These are phyloP conservation scores for Eucalyptus microcorys DNA, from an alignment of 345 rosid genomes.

Conservation along the genomic window DNA sequence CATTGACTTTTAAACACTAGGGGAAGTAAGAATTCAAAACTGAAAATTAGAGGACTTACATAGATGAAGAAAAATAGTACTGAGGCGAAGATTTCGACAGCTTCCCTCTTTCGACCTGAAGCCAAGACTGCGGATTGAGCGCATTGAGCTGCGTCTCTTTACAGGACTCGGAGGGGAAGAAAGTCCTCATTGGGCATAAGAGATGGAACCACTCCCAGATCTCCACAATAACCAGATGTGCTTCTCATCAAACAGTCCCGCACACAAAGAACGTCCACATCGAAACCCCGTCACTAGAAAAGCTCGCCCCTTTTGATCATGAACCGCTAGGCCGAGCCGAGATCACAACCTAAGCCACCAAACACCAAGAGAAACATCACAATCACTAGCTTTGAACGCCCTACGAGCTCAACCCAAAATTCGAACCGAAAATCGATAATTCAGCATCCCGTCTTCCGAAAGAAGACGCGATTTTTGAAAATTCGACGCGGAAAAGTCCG, in stretches of 20 bases:
- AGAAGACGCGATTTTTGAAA: neutral
- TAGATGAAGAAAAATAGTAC: constrained; percentile 44
- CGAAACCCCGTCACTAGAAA: neutral
- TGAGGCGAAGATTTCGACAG: constrained; percentile 39
- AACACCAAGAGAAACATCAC: neutral
- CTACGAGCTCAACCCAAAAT: neutral
- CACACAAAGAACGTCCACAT: constrained; percentile 1
- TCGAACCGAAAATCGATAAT: neutral
- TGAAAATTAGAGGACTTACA: constrained; percentile 30
- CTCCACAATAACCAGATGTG: constrained; percentile 70
- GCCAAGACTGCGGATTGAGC: constrained; percentile 97
- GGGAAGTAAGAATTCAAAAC: neutral
- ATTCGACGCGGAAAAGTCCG: neutral
- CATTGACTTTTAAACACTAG: neutral
- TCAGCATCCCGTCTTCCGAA: neutral
- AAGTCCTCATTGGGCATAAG: constrained; percentile 87
- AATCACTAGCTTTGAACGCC: neutral
- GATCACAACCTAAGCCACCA: neutral
- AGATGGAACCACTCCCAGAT: constrained; percentile 88
- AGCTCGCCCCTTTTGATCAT: neutral
- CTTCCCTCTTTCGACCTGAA: constrained; percentile 97
- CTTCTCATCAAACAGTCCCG: neutral
- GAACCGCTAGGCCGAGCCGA: neutral
- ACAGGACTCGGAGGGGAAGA: constrained; percentile 72
- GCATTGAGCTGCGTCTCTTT: constrained; percentile 77